phyloP scores from a whole-genome alignment of 768 basidiomycete genomes.

The Leccinum boreale region DNA sequence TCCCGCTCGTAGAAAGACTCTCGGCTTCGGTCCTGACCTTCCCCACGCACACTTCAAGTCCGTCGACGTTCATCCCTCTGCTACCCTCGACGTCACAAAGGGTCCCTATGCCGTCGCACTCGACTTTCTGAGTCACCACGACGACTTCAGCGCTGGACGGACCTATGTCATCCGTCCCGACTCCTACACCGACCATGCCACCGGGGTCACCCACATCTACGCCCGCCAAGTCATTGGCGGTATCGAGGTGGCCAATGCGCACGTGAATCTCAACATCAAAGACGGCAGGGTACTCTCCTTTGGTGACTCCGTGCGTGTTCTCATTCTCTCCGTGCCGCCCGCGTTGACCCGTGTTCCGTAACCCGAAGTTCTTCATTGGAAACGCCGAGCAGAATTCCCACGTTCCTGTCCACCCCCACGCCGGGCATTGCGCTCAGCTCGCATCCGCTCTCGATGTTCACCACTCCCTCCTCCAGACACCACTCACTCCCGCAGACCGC shows the following conservation, averaged over 20 bases:
- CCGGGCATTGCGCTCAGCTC: constrained; percentile 50
- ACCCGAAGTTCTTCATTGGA: constrained; percentile 72
- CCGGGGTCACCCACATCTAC: constrained; percentile 88
- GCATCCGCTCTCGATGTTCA: constrained; percentile 31
- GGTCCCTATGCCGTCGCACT: constrained; percentile 63
- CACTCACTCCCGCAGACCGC: constrained; percentile 10
- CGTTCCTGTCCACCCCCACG: constrained; percentile 43
- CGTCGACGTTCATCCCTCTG: constrained; percentile 35
- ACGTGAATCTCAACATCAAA: constrained; percentile 91
- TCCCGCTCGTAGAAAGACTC: constrained; percentile 64
- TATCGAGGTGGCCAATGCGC: constrained; percentile 84
- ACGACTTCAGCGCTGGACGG: constrained; percentile 33
- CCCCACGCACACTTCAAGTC: constrained; percentile 68
- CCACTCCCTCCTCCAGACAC: constrained; percentile 27
- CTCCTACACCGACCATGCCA: constrained; percentile 83
- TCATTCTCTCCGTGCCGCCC: neutral
- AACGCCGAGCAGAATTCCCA: constrained; percentile 29
- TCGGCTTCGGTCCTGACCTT: constrained; percentile 83
- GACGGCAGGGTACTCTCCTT: constrained; percentile 80
- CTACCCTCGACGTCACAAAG: constrained; percentile 36
- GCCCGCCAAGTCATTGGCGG: constrained; percentile 82
- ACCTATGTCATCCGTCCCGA: constrained; percentile 68
- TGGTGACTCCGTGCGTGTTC: constrained; percentile 72
- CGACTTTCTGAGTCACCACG: constrained; percentile 48
- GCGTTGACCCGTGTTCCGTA: constrained; percentile 8